These are phyloP conservation scores for Breviolum minutum DNA, from an alignment of 73 alveolate genomes.

Conservation along the genomic window DNA sequence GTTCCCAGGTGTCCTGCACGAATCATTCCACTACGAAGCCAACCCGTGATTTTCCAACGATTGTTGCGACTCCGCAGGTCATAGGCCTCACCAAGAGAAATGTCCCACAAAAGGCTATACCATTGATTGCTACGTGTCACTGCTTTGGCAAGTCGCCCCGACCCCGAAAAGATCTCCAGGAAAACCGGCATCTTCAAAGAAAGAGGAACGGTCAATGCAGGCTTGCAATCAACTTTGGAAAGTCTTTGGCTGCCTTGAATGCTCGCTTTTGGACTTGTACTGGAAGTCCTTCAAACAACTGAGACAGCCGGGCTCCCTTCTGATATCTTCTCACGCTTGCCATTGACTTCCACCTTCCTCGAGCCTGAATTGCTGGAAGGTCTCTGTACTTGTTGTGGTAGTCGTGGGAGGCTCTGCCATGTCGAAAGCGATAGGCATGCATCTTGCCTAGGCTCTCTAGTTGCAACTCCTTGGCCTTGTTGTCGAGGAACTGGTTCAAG, in stretches of 20 bases:
- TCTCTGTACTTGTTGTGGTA: neutral
- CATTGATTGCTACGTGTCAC: neutral
- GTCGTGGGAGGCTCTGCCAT: slow-evolving; percentile 39
- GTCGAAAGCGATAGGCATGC: slow-evolving; percentile 12
- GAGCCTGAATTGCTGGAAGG: neutral
- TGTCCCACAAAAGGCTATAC: neutral
- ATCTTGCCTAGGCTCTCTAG: neutral
- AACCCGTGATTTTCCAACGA: neutral
- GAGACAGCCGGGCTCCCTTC: slow-evolving; percentile 4
- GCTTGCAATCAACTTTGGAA: neutral
- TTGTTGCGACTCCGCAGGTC: neutral
- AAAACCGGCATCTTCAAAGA: neutral
- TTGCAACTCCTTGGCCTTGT: neutral
- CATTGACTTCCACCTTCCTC: neutral
- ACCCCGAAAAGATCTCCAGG: neutral
- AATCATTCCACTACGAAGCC: neutral
- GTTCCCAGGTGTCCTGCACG: slow-evolving; percentile 10
- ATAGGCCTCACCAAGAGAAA: neutral
- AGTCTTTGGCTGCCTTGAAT: neutral
- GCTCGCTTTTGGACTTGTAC: neutral
- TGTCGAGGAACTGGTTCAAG: neutral
- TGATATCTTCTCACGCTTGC: neutral
- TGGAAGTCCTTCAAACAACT: neutral
- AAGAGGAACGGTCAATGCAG: neutral
- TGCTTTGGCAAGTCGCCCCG: neutral